Conservation (phyloP, 345 rosid species). For the Eucalyptus polybractea region DNA sequence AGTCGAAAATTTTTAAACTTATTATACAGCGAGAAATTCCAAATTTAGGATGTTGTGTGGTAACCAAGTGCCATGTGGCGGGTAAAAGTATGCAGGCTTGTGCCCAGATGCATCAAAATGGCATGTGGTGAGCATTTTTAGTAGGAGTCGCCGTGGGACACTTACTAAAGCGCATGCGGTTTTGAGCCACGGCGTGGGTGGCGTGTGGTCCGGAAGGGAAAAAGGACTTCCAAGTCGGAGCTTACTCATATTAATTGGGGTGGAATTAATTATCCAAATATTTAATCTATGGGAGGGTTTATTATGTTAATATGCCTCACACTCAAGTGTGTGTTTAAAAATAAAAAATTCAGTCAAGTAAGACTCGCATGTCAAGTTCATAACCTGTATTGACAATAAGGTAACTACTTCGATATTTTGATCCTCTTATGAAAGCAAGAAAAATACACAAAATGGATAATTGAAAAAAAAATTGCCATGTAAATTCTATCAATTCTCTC, state of each 20-base stretch:
- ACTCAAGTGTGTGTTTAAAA: background rate
- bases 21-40: background rate
- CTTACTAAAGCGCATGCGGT: background rate
- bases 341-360: background rate
- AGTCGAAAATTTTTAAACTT: too few relatives aligned
- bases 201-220: background rate
- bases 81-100: background rate
- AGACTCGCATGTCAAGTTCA: background rate
- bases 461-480: background rate
- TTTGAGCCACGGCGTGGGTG: background rate
- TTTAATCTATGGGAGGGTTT: background rate
- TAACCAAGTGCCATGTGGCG: background rate
- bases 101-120: background rate
- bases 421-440: background rate
- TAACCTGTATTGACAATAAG: background rate
- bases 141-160: background rate
- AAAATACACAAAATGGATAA: too few relatives aligned
- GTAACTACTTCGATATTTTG: background rate
- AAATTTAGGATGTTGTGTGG: background rate
- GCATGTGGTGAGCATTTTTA: background rate
- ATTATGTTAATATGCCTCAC: background rate
- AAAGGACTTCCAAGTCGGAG: background rate
- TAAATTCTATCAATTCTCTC: background rate
- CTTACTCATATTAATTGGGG: background rate
- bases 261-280: too few relatives aligned